Base-by-base conservation (phyloP, 768 basidiomycete species). In the Suillus paluster region DNA sequence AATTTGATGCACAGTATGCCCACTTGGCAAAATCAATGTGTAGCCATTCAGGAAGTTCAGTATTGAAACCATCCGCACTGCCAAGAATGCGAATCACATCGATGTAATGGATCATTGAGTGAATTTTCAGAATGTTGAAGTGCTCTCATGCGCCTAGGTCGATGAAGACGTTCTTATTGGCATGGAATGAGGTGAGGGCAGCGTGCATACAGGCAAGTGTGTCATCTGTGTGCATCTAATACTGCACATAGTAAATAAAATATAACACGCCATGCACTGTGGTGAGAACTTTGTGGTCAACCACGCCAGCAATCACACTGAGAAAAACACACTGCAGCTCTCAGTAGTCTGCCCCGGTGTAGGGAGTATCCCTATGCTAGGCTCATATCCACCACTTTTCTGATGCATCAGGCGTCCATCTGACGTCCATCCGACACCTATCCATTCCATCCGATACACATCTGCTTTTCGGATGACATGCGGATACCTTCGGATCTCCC, bases 1-100 rank as follows among this genome's bases (percentile, higher is more conserved):
- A 59, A 63, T 77, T 78, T 7, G 63, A 63, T 5, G 71, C 73
- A 2, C 68, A 59, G 56, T 75, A 79, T 0, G 68, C 73, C 4
- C 67, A 52, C 59, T 78, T 78, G 1, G 73, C 72, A 34, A 57
- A 64, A 54, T n/a, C n/a, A n/a, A n/a, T n/a, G n/a, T n/a, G n/a
- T n/a, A n/a, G n/a, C n/a, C n/a, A n/a, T n/a, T n/a, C n/a, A n/a
- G n/a, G n/a, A n/a, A n/a, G n/a, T n/a, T n/a, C n/a, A n/a, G n/a
- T n/a, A n/a, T n/a, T n/a, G n/a, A n/a, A n/a, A n/a, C n/a, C n/a
- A n/a, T n/a, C n/a, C n/a, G n/a, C n/a, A n/a, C n/a, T n/a, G n/a
- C n/a, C n/a, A n/a, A n/a, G n/a, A n/a, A n/a, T n/a, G n/a, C n/a
- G n/a, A n/a, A n/a, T n/a, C n/a, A n/a, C n/a, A n/a, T n/a, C n/a